phyloP scores from a whole-genome alignment of 306 rosid genomes.

The Quercus glauca region DNA sequence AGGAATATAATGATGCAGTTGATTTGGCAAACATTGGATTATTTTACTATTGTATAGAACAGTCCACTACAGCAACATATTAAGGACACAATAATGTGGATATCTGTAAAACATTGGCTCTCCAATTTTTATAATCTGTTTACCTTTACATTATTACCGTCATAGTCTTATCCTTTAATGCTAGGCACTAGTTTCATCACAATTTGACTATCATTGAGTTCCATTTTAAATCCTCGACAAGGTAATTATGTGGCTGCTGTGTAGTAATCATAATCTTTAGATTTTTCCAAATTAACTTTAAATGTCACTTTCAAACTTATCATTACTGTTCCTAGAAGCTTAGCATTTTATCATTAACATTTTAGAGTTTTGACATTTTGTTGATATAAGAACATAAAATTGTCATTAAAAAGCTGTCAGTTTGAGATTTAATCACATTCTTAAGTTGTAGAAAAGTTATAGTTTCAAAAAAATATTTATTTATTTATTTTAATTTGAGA shows the following conservation, averaged over 20 bases:
- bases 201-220: constrained; percentile 19
- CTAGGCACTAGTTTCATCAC: constrained; percentile 8
- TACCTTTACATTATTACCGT: background rate
- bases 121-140: background rate
- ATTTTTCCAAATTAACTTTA: background rate
- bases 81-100: background rate
- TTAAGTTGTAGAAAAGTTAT: too few relatives aligned
- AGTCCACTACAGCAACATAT: background rate
- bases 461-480: too few relatives aligned
- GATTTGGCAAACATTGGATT: constrained; percentile 19
- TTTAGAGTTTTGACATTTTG: background rate
- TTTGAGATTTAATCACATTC: too few relatives aligned
- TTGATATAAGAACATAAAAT: too few relatives aligned
- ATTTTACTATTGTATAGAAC: background rate
- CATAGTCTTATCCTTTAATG: background rate
- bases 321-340: background rate
- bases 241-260: constrained; percentile 21
- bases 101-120: background rate
- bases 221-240: constrained; percentile 14
- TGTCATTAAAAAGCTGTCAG: too few relatives aligned
- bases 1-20: constrained; percentile 20
- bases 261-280: constrained; percentile 12
- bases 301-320: background rate
- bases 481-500: too few relatives aligned
- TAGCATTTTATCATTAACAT: background rate